Evolutionary conservation across 331 rosid species (phyloP), one percentile per base, ranked within the genome.

Genomic region (Saraca asoca): DNA sequence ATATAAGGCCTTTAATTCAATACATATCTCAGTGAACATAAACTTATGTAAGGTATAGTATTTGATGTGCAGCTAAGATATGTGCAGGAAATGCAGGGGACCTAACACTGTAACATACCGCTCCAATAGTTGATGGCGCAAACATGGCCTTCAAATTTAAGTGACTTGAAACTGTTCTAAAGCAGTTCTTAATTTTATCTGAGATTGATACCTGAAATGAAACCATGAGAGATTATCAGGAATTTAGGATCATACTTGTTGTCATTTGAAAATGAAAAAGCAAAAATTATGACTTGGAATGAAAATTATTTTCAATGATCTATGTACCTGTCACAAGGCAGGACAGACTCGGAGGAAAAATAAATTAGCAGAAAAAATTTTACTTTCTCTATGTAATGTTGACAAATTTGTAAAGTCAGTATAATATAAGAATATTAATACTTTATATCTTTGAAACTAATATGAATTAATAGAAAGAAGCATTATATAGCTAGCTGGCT

Each of bases 101-200:
- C 31, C 31, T 24, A 24, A 70, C n/a, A 69, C 9, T 24, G 34
- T 14, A 20, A 73, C 77, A 64, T 82, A 77, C 85, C 75, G 85
- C 77, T 61, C 85, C 85, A 73, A 77, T 6, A 49, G 80, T 69
- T 81, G 85, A 48, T 1, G 85, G 85, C 5, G 85, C 76, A 54
- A 81, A 77, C 45, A 77, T 19, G 55, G 78, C 82, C 65, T 66
- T 60, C 37, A 73, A 38, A 62, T 55, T 81, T 14, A 75, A 50
- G 24, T 69, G 64, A 45, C 43, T 8, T 24, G 51, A 60, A 59
- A 81, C 7, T 31, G 15, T 43, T 43, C 64, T 66, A 9, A 55
- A 48, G 38, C 33, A 19, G n/a, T 69, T 29, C 64, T 38, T 67
- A 4, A 78, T 71, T 56, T 64, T 69, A 51, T 56, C 50, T 39